phyloP scores from a whole-genome alignment of 257 asterid species.

The Przewalskia tangutica region DNA sequence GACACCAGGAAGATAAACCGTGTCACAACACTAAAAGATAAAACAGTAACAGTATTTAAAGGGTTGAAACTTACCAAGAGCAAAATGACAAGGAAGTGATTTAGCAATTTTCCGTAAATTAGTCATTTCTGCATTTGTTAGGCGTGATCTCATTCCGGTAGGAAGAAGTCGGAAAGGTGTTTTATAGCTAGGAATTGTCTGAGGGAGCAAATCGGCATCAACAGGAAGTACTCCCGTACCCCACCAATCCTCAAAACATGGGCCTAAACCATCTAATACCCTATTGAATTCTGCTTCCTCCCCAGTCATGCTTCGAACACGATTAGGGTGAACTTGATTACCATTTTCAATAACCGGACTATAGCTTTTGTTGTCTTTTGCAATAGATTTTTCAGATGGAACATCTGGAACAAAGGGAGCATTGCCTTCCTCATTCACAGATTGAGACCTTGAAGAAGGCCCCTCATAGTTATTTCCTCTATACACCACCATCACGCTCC shows the following conservation, averaged over 20 bases:
- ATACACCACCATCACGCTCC: constrained; percentile 91
- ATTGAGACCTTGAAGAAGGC: constrained; percentile 43
- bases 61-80: constrained; percentile 57
- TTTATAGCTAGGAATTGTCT: constrained; percentile 69
- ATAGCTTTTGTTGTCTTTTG: constrained; percentile 19
- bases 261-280: constrained; percentile 83
- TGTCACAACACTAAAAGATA: not conserved
- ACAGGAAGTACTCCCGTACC: constrained; percentile 97
- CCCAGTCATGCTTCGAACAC: constrained; percentile 37
- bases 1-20: constrained; percentile 4
- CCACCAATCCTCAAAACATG: constrained; percentile 99
- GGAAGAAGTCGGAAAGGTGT: constrained; percentile 97
- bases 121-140: constrained; percentile 95
- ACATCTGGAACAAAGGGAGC: constrained; percentile 61
- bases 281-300: constrained; percentile 63
- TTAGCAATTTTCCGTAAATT: constrained; percentile 74
- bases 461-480: constrained; percentile 88
- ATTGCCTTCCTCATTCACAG: constrained; percentile 37
- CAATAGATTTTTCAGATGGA: constrained; percentile 30
- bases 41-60: not conserved
- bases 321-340: constrained; percentile 22
- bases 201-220: constrained; percentile 95
- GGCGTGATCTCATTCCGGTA: constrained; percentile 72
- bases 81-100: constrained; percentile 88
- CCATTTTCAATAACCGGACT: constrained; percentile 30